Percentiles rank a stretch among this genome's conserved stretches.
Conservation (phyloP, 2,329 filamentous ascomycete genomes). For the Aspergillus sergii region DNA sequence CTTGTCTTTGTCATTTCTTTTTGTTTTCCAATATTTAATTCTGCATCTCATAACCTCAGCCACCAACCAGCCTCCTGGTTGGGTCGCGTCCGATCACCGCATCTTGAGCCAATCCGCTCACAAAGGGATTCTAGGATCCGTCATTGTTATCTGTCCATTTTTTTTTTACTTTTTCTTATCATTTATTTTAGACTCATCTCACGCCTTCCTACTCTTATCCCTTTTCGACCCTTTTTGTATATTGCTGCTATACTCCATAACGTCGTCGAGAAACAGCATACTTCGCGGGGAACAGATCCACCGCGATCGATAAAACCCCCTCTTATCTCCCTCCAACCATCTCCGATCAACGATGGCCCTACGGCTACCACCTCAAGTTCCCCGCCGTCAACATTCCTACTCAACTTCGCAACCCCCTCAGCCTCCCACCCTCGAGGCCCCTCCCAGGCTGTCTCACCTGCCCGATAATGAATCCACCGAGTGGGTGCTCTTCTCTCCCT, state of each 20-base stretch:
- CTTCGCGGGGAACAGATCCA: slow-evolving; percentile 27
- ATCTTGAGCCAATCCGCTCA: background rate
- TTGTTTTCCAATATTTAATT: background rate
- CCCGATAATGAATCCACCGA: slow-evolving; percentile 75
- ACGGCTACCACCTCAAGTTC: slow-evolving; percentile 39
- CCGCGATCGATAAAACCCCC: slow-evolving; percentile 19
- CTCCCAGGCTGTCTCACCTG: slow-evolving; percentile 36
- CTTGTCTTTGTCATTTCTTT: background rate
- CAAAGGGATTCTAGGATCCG: background rate
- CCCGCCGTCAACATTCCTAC: slow-evolving; percentile 38
- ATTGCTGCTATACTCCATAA: background rate
- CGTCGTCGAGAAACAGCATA: background rate
- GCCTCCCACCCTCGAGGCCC: slow-evolving; percentile 29
- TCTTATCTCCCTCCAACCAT: slow-evolving; percentile 14
- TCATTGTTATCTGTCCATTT: slow-evolving; percentile 3
- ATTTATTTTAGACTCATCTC: background rate
- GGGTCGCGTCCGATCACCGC: background rate
- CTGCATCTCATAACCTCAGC: background rate
- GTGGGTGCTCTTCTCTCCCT: slow-evolving; percentile 93
- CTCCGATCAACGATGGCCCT: slow-evolving; percentile 37
- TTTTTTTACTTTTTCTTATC: slow-evolving; percentile 3
- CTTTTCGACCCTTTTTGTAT: background rate
- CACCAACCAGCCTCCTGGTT: background rate
- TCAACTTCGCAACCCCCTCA: slow-evolving; percentile 30
- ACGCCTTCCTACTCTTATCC: background rate